These are phyloP conservation scores for Candida neerlandica DNA, from an alignment of 1,139 yeast species.

Conservation along the genomic window DNA sequence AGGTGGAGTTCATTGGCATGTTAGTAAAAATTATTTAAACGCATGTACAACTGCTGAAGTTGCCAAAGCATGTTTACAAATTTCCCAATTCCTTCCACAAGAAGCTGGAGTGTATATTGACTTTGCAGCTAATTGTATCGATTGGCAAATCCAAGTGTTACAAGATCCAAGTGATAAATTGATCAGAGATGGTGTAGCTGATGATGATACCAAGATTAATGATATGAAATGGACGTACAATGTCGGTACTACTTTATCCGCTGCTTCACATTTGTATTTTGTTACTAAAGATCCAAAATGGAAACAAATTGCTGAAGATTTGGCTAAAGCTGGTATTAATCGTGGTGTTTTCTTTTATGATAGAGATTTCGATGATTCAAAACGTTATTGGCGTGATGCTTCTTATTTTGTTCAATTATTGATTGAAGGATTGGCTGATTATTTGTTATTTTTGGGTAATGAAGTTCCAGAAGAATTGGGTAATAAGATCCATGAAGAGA, in stretches of 20 bases:
- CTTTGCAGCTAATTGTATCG: constrained; percentile 56
- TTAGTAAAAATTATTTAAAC: constrained; percentile 58
- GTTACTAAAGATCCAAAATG: constrained; percentile 58
- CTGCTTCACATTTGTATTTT: constrained; percentile 53
- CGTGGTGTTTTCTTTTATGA: constrained; percentile 61
- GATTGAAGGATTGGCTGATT: constrained; percentile 72
- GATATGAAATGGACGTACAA: constrained; percentile 70
- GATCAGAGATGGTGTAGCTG: constrained; percentile 64
- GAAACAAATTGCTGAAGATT: constrained; percentile 56
- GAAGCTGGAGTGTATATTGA: constrained; percentile 48
- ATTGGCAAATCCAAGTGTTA: constrained; percentile 55
- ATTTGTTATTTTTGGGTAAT: constrained; percentile 50
- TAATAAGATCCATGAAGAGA: constrained; percentile 42
- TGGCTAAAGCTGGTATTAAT: constrained; percentile 63
- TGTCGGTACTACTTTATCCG: constrained; percentile 65
- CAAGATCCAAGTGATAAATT: constrained; percentile 59
- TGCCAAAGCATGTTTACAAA: constrained; percentile 66
- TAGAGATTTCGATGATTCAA: constrained; percentile 60
- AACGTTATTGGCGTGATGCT: constrained; percentile 67
- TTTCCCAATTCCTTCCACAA: constrained; percentile 54
- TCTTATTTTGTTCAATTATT: constrained; percentile 66
- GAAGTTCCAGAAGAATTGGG: constrained; percentile 46
- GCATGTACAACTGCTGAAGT: constrained; percentile 73
- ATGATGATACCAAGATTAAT: constrained; percentile 47
- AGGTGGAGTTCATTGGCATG: constrained; percentile 74